Evolutionary conservation across 495 filamentous ascomycete species (phyloP).

Genomic region (Annulohypoxylon bovei): DNA sequence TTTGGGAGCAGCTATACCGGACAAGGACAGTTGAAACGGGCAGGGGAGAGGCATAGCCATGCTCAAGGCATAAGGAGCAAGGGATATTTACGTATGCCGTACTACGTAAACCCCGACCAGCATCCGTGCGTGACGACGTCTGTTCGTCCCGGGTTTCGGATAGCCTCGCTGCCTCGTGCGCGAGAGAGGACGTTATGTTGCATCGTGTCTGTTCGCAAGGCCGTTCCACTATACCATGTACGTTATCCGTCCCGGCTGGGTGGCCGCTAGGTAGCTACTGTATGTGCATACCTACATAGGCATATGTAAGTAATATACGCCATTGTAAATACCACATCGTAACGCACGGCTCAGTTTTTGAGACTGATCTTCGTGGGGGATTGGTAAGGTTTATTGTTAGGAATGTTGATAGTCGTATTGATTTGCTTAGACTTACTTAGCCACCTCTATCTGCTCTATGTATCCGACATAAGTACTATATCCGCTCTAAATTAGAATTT

Average conservation of each 20-base stretch:
- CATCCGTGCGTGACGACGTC: constrained; percentile 30
- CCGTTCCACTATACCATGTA: constrained; percentile 1
- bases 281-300: background rate
- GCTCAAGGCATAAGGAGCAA: background rate
- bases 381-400: background rate
- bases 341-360: background rate
- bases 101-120: background rate
- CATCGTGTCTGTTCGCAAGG: constrained; percentile 17
- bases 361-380: background rate
- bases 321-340: background rate
- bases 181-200: background rate
- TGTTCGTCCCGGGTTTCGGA: constrained; percentile 31
- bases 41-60: constrained; percentile 1
- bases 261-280: background rate
- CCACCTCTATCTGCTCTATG: background rate
- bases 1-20: background rate
- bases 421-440: background rate
- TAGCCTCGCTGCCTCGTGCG: constrained; percentile 11
- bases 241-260: constrained; percentile 22
- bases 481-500: background rate
- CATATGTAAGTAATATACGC: background rate
- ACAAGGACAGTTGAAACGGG: background rate
- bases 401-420: background rate
- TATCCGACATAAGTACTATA: background rate
- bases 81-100: background rate